Base-by-base conservation (phyloP, 225 moss, liverwort and hornwort genomes). In the Physcomitrium patens region DNA sequence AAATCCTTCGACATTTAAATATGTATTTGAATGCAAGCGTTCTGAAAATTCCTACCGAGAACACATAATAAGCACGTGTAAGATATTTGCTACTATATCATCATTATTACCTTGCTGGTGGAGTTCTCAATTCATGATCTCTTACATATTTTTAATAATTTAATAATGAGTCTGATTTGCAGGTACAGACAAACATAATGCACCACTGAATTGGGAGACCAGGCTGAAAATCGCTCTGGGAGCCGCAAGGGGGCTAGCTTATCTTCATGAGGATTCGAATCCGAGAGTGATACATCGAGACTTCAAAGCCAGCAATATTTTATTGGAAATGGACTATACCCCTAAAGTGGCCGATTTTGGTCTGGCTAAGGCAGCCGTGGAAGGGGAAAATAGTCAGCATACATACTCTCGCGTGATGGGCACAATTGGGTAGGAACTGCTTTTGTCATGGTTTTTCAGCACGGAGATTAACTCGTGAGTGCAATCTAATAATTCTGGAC, bases 261-360 rank as follows among this genome's bases (percentile, higher is more conserved):
- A 86, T 55, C 85, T 86, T 69, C 88, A 88, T 19, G 88, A 88
- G 76, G 88, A 86, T 68, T 86, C 89, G 5, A 86, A 84, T 66
- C 86, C 83, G 19, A 79, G 83, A 77, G 83, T 83, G 73, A 86
- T 86, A 51, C 83, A 86, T 86, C 81, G 86, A 79, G 85, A 83
- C 72, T 86, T 89, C 60, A 86, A 86, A 75, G 81, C 89, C 28
- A 83, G 86, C 75, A 83, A 85, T 56, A 89, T 89, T 71, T 79
- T 87, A 77, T 69, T 87, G 70, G 87, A 87, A 71, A 82, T 82
- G 71, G 87, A 87, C 50, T 84, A 3, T 60, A 84, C 87, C 65
- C 84, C 87, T 64, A 86, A 86, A 81, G 83, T 89, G 19, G 83
- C 89, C 43, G 89, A 89, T 86, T 89, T 89, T 69, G 86, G 89